These are phyloP conservation scores for Chiua virens DNA, from an alignment of 768 basidiomycete genomes.

Conservation along the genomic window DNA sequence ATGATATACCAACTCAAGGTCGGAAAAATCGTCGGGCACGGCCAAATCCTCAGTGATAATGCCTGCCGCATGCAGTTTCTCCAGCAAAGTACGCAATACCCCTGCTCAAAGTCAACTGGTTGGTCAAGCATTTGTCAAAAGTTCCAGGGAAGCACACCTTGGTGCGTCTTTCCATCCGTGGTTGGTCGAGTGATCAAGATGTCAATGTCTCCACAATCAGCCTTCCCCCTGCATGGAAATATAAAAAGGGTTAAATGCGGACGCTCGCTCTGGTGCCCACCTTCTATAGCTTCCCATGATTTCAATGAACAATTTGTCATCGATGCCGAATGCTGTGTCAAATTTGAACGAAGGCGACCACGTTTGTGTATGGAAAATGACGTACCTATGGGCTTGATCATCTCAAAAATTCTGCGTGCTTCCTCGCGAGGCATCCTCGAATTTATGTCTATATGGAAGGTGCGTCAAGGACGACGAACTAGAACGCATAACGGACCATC, in stretches of 20 bases:
- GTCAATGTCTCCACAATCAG: constrained; percentile 89
- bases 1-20: constrained; percentile 76
- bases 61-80: constrained; percentile 50
- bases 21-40: constrained; percentile 62
- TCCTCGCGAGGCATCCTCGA: constrained; percentile 82
- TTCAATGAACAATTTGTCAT: constrained; percentile 69
- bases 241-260: neutral
- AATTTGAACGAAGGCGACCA: neutral
- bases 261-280: constrained; percentile 31
- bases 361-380: neutral
- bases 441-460: constrained; percentile 65
- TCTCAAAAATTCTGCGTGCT: constrained; percentile 68
- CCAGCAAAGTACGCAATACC: constrained; percentile 58
- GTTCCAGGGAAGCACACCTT: constrained; percentile 42
- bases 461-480: neutral
- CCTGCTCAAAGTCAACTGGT: constrained; percentile 38
- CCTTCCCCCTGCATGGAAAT: constrained; percentile 56
- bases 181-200: constrained; percentile 79
- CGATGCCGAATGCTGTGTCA: constrained; percentile 64
- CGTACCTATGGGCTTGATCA: constrained; percentile 71
- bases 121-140: neutral
- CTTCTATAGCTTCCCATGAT: constrained; percentile 93
- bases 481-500: constrained; percentile 47
- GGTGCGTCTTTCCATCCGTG: constrained; percentile 72
- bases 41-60: constrained; percentile 83